Conservation (phyloP, 345 rosid genomes). For the Diplotaxis tenuifolia region DNA sequence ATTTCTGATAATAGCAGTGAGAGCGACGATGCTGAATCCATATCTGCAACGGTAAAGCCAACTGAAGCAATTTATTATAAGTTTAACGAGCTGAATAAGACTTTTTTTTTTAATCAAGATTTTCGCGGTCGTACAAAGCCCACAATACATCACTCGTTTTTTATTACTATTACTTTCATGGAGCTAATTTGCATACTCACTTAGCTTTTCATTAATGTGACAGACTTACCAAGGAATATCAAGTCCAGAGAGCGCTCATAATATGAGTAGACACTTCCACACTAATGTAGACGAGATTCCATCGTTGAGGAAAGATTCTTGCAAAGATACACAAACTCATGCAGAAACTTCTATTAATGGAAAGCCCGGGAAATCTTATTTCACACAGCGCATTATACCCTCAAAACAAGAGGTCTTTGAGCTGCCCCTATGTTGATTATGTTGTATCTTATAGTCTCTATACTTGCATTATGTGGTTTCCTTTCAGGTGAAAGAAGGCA, state of each 20-base stretch:
- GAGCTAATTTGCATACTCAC: background rate
- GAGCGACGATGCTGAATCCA: slow-evolving; percentile 25
- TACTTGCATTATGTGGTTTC: background rate
- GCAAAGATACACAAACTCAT: background rate
- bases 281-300: background rate
- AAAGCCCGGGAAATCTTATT: background rate
- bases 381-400: background rate
- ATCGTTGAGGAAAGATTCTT: background rate
- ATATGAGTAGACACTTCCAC: background rate
- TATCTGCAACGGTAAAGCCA: slow-evolving; percentile 13
- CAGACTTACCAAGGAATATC: slow-evolving; percentile 25
- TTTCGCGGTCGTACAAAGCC: background rate
- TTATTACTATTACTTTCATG: background rate
- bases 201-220: background rate
- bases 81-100: no score
- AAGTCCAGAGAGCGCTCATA: slow-evolving; percentile 18
- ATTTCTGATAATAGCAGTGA: slow-evolving; percentile 10
- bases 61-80: background rate
- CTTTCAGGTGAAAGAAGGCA: slow-evolving; percentile 11
- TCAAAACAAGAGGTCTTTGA: background rate
- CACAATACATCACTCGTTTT: background rate
- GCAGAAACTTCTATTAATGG: background rate
- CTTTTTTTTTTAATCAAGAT: background rate
- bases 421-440: background rate
- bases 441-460: background rate